Evolutionary conservation across 306 rosid genomes (phyloP).

Genomic region (Trifolium dubium): DNA sequence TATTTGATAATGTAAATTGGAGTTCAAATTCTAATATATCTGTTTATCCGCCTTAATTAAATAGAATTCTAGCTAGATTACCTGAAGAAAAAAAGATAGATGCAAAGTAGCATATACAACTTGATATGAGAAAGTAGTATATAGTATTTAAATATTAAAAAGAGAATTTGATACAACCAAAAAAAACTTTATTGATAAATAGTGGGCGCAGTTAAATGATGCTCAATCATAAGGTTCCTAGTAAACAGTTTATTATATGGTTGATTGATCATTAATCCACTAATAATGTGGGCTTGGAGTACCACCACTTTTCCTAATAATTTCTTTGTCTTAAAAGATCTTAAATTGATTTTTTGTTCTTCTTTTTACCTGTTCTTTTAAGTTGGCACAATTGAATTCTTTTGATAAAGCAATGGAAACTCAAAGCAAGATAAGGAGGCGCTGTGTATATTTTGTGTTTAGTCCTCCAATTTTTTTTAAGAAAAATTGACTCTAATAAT

Average conservation of each 20-base stretch:
- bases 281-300: conserved; percentile 34
- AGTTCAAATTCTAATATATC: too few relatives aligned
- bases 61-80: too few relatives aligned
- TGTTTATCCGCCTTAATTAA: too few relatives aligned
- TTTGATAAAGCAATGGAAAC: conserved; percentile 28
- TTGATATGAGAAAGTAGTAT: too few relatives aligned
- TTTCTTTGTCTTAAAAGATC: conserved; percentile 34
- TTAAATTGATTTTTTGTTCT: conserved; percentile 25
- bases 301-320: conserved; percentile 32
- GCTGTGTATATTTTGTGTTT: too few relatives aligned
- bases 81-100: too few relatives aligned
- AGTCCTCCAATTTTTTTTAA: too few relatives aligned
- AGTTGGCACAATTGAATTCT: conserved; percentile 46
- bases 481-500: too few relatives aligned
- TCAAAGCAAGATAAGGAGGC: not conserved
- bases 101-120: too few relatives aligned
- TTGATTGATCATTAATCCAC: not conserved
- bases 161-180: not conserved
- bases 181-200: conserved; percentile 22
- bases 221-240: conserved; percentile 27
- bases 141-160: not conserved
- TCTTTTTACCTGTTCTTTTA: conserved; percentile 2
- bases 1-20: too few relatives aligned
- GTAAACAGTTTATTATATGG: conserved; percentile 6
- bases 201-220: conserved; percentile 25